Base-by-base conservation (phyloP, 768 basidiomycete genomes). In the Phlebiopsis gigantea region DNA sequence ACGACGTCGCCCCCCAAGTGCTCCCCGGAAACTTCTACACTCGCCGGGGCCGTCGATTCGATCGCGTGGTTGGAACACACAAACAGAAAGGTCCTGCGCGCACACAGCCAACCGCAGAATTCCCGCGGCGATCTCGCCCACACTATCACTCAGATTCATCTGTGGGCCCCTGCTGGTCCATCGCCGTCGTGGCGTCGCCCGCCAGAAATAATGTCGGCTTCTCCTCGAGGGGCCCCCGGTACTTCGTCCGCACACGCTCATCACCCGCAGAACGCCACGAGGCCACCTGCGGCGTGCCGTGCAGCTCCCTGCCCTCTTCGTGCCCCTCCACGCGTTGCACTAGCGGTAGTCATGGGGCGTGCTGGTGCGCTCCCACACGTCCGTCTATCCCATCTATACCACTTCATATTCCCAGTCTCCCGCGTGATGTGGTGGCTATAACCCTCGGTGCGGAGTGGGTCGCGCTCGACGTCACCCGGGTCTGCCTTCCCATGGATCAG, bases 51-150 rank as follows among this genome's bases (percentile, higher is more conserved):
- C 45, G 45, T 46, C 45, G 45, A 46, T 22, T 15, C 22, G 45
- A 24, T 22, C 45, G 14, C 45, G 21, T 46, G 4, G 9, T 24
- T 46, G n/a, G n/a, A n/a, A 39, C 34, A 39, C 34, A 6, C 31
- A 7, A 34, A 34, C 31, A 34, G 7, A 34, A 6, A 6, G 8
- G 12, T 10, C 34, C 34, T 39, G 34, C 12, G 12, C 5, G 30
- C 17, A 6, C 12, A 24, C 31, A 45, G 24, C 52, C 58, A 54
- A 59, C 58, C 31, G 58, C 58, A 48, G 55, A 59, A 59, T 46
- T 59, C 30, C 58, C 58, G 47, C 58, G 30, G 9, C 25, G 58
- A 55, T 55, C 53, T 39, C 14, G 19, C 42, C 19, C n/a, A 15
- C 48, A 26, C 30, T 31, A 57, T 57, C 49, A 52, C 4, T 8